Percentiles rank a stretch among this genome's conserved stretches.
Evolutionary conservation across 2,329 filamentous ascomycete species (phyloP).

Genomic region (Eutypella sp.): DNA sequence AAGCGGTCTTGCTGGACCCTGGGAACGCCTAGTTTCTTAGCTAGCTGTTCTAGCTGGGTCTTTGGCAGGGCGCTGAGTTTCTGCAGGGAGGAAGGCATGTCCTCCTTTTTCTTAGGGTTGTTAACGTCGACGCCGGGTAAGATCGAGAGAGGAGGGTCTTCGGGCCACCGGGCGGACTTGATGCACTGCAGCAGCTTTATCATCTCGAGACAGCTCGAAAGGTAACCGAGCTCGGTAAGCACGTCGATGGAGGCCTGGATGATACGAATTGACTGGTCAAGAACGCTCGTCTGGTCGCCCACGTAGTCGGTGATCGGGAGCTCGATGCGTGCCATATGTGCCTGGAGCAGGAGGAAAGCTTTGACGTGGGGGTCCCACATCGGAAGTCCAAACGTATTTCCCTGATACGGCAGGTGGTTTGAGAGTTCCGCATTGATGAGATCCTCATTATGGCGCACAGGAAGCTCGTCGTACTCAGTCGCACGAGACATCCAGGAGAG

Average conservation of each 20-base stretch:
- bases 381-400: conserved; percentile 62
- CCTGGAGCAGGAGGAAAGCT: conserved; percentile 86
- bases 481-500: conserved; percentile 90
- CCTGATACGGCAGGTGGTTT: conserved; percentile 65
- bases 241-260: conserved; percentile 94
- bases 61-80: conserved; percentile 26
- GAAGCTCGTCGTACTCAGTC: conserved; percentile 94
- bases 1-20: conserved; percentile 41
- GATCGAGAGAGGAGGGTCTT: conserved; percentile 72
- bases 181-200: conserved; percentile 84
- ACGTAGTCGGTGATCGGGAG: conserved; percentile 97
- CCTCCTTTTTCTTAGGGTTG: conserved; percentile 28
- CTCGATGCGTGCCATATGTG: conserved; percentile 88
- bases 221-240: conserved; percentile 79
- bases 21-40: conserved; percentile 48
- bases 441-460: conserved; percentile 96
- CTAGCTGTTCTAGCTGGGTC: conserved; percentile 32
- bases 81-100: conserved; percentile 30
- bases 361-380: conserved; percentile 99
- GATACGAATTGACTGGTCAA: conserved; percentile 96
- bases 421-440: conserved; percentile 91
- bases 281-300: conserved; percentile 81
- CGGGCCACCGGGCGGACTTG: conserved; percentile 88
- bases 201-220: conserved; percentile 75
- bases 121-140: conserved; percentile 64